Percentiles rank a stretch among this genome's conserved stretches.
These are phyloP conservation scores for Cystobasidiaceae sp. DNA, from an alignment of 1,284 basidiomycete species.

Conservation along the genomic window DNA sequence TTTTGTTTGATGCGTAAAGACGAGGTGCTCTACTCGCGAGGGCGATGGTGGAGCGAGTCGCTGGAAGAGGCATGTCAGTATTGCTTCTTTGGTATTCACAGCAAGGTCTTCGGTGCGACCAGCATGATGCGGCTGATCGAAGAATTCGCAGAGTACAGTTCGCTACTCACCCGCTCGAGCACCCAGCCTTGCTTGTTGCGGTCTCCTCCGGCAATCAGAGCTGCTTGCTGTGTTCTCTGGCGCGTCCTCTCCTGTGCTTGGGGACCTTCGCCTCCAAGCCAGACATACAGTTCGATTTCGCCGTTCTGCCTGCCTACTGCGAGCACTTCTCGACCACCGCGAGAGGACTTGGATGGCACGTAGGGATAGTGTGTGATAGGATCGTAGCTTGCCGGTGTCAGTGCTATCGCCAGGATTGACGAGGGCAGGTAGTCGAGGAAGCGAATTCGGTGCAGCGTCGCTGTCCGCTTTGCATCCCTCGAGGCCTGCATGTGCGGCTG, in stretches of 20 bases:
- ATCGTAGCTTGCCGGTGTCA: conserved; percentile 26
- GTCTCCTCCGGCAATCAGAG: conserved; percentile 4
- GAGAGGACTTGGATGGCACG: background rate
- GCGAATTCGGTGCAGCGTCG: conserved; percentile 28
- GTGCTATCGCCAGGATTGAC: conserved; percentile 24
- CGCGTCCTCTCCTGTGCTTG: background rate
- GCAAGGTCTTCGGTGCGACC: too few species aligned
- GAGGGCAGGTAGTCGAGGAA: conserved; percentile 29
- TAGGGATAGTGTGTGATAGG: conserved; percentile 10
- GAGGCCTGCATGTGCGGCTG: too few species aligned
- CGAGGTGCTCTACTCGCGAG: conserved; percentile 37
- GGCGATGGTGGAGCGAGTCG: conserved; percentile 40
- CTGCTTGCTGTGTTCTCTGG: conserved; percentile 32
- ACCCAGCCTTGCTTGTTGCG: conserved; percentile 53
- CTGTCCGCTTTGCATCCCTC: conserved; percentile 10
- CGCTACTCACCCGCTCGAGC: background rate
- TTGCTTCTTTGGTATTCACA: background rate
- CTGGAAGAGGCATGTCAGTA: conserved; percentile 20
- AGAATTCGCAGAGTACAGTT: background rate
- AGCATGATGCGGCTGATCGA: background rate
- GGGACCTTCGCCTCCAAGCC: conserved; percentile 57
- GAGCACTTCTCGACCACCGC: conserved; percentile 56
- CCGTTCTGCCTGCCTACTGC: conserved; percentile 91
- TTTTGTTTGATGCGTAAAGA: conserved; percentile 41
- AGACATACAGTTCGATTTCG: conserved; percentile 86